Evolutionary conservation across 2,329 filamentous ascomycete genomes (phyloP), one percentile per base, ranked within the genome.

Genomic region (Orbilia javanica): DNA sequence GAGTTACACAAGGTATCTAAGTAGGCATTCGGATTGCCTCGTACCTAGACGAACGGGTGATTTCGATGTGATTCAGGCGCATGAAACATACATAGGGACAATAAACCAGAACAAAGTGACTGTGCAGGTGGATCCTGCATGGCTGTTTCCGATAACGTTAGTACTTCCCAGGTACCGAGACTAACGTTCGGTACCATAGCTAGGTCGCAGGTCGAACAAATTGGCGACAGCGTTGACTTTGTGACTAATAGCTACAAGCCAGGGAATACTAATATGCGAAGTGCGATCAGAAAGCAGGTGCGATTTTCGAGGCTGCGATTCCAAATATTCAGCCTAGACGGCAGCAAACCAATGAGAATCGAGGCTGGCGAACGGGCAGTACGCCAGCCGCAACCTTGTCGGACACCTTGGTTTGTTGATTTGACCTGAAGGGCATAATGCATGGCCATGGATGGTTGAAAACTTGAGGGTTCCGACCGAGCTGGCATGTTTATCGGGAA

Each of bases 301-400:
- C 52, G 52, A 57, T 57, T 53, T 20, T 4, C n/a, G 10, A 57
- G 52, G 52, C 52, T 57, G 29, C 29, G 52, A 57, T 57, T 57
- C 52, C 52, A 57, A 57, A 57, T 57, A 22, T 44, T 18, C 31
- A 57, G 31, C 18, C 52, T 39, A n/a, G 5, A n/a, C 50, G 10
- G 22, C 15, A 8, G 27, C 50, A 2, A 13, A 39, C 36, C 11
- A 39, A 39, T 39, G 13, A 15, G 8, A 39, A 39, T 39, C 36
- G 36, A 39, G 36, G 11, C n/a, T 39, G 10, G 36, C n/a, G 1
- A 5, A 13, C n/a, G 36, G 36, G 13, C 3, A 13, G n/a, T 11
- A 39, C n/a, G 13, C 36, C 36, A 39, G 36, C 36, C 36, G 36
- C 36, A 39, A 39, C 3, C 36, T 13, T 15, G 36, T 39, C n/a